phyloP scores from a whole-genome alignment of 2,329 filamentous ascomycete species.

The Aureobasidium sp. region DNA sequence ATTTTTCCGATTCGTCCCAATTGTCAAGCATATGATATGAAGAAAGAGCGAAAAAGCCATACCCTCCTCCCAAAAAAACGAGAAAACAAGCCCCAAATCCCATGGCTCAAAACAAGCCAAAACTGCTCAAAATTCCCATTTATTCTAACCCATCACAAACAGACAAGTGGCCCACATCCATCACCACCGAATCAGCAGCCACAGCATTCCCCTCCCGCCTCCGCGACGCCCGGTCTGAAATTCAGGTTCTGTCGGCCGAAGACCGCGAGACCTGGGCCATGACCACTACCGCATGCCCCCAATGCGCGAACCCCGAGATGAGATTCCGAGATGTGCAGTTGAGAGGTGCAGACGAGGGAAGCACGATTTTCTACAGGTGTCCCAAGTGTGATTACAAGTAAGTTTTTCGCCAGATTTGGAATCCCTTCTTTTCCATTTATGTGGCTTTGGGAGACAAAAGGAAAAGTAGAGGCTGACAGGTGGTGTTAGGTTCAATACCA shows the following conservation, averaged over 20 bases:
- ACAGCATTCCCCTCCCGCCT: constrained; percentile 84
- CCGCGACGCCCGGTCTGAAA: constrained; percentile 76
- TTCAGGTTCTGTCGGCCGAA: constrained; percentile 72
- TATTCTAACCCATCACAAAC: constrained; percentile 18
- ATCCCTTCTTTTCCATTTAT: too few relatives aligned
- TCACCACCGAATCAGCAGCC: constrained; percentile 75
- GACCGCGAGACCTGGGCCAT: constrained; percentile 64
- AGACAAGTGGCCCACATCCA: constrained; percentile 71
- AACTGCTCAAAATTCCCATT: background rate
- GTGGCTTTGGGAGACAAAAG: too few relatives aligned
- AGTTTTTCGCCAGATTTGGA: background rate
- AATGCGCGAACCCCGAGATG: constrained; percentile 77
- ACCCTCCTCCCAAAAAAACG: background rate
- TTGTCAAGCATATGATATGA: too few relatives aligned
- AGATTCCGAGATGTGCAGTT: constrained; percentile 79
- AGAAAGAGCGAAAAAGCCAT: constrained; percentile 13
- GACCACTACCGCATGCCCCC: constrained; percentile 64
- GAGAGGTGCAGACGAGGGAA: constrained; percentile 89
- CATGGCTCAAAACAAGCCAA: background rate
- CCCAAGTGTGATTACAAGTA: constrained; percentile 70
- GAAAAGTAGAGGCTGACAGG: constrained; percentile 43
- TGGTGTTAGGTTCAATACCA: background rate
- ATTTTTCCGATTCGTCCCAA: background rate
- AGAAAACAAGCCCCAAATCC: background rate
- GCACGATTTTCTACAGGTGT: constrained; percentile 84